Conservation (phyloP, 495 filamentous ascomycete species). For the Xylaria telfairii region DNA sequence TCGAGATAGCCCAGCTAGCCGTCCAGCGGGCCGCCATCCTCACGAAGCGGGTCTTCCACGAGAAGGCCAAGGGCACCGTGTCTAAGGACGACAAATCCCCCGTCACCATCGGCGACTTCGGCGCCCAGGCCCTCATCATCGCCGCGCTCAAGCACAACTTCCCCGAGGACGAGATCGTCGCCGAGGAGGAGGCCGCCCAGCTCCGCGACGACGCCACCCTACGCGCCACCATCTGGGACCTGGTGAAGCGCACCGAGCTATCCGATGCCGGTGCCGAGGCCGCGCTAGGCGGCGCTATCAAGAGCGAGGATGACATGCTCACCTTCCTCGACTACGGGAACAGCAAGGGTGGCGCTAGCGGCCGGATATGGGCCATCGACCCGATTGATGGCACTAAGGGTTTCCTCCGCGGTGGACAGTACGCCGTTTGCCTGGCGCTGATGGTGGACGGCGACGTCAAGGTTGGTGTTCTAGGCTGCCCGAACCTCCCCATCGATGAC, state of each 20-base stretch:
- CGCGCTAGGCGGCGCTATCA: constrained; percentile 73
- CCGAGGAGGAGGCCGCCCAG: constrained; percentile 87
- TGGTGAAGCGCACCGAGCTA: constrained; percentile 76
- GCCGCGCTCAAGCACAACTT: constrained; percentile 86
- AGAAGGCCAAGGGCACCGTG: constrained; percentile 89
- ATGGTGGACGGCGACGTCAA: constrained; percentile 95
- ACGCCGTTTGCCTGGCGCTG: constrained; percentile 90
- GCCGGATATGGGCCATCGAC: constrained; percentile 95
- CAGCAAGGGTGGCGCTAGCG: constrained; percentile 76
- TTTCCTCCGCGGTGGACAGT: constrained; percentile 96
- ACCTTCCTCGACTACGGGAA: constrained; percentile 84
- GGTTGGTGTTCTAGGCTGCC: constrained; percentile 91
- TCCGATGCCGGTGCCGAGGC: constrained; percentile 67
- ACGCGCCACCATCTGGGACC: constrained; percentile 77
- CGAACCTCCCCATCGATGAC: constrained; percentile 89
- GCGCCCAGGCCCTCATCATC: constrained; percentile 96
- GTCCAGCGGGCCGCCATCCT: constrained; percentile 88
- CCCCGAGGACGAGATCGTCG: constrained; percentile 88
- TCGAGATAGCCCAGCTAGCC: constrained; percentile 85
- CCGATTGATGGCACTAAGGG: constrained; percentile 98
- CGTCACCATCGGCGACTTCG: constrained; percentile 97
- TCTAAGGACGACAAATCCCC: constrained; percentile 95
- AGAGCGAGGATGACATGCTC: constrained; percentile 77
- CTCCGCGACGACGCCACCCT: constrained; percentile 72
- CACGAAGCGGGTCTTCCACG: constrained; percentile 91